Evolutionary conservation across 1,284 basidiomycete species (phyloP).

Genomic region (Peniophora sp.): DNA sequence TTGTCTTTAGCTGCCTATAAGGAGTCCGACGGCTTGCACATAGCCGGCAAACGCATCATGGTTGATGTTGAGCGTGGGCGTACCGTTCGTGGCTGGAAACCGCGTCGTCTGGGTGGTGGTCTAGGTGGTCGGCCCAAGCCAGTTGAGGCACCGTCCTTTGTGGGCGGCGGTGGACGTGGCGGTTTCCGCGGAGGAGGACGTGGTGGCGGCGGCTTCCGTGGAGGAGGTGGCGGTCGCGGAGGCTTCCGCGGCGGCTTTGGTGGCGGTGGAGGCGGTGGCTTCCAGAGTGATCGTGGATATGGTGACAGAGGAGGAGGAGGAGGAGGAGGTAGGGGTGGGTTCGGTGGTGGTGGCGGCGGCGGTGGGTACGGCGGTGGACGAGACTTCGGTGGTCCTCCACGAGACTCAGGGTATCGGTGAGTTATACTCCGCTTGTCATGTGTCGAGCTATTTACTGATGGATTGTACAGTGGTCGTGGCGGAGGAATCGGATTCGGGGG

Average conservation of each 20-base stretch:
- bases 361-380: constrained; percentile 23
- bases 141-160: constrained; percentile 38
- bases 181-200: constrained; percentile 32
- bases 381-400: constrained; percentile 18
- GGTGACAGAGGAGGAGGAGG: constrained; percentile 29
- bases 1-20: constrained; percentile 84
- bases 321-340: constrained; percentile 24
- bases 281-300: constrained; percentile 19
- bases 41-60: constrained; percentile 90
- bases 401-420: constrained; percentile 45
- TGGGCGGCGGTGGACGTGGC: constrained; percentile 33
- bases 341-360: constrained; percentile 21
- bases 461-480: constrained; percentile 46
- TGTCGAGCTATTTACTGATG: constrained; percentile 5
- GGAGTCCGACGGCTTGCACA: constrained; percentile 95
- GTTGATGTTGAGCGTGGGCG: constrained; percentile 98
- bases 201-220: constrained; percentile 33
- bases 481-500: constrained; percentile 66
- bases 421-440: constrained; percentile 5
- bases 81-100: constrained; percentile 98
- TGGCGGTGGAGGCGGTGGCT: constrained; percentile 30
- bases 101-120: constrained; percentile 89
- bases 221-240: constrained; percentile 26
- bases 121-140: constrained; percentile 93
- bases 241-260: constrained; percentile 26